phyloP scores from a whole-genome alignment of 2,329 filamentous ascomycete genomes.

The Xylaria sp. region DNA sequence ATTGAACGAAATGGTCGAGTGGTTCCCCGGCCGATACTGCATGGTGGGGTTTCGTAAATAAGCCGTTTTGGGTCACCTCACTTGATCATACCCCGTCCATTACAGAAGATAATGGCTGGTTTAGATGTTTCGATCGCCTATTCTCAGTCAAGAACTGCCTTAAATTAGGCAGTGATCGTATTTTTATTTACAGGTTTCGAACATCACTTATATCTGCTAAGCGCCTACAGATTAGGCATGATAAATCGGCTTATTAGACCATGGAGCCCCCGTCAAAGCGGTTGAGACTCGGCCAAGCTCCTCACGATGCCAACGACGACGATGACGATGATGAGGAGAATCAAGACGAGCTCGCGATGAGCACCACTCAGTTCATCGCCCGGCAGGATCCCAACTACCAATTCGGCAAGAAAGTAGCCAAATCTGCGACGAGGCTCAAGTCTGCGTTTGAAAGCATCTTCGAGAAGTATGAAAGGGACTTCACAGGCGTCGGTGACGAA shows the following conservation, averaged over 20 bases:
- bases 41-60: background rate
- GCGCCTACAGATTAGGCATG: constrained; percentile 8
- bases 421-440: constrained; percentile 73
- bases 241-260: constrained; percentile 3
- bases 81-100: background rate
- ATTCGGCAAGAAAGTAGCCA: constrained; percentile 63
- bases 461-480: constrained; percentile 83
- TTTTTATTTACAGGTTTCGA: background rate
- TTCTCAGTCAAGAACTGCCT: too few relatives aligned
- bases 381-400: constrained; percentile 57
- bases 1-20: too few relatives aligned
- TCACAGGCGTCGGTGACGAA: constrained; percentile 82
- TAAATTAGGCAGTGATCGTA: too few relatives aligned
- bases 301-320: constrained; percentile 32
- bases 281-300: constrained; percentile 53
- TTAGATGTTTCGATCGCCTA: background rate
- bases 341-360: constrained; percentile 52
- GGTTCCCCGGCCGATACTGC: background rate
- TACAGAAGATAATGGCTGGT: background rate
- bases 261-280: constrained; percentile 67
- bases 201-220: background rate
- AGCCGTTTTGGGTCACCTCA: background rate
- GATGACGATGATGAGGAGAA: constrained; percentile 44
- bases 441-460: constrained; percentile 88
- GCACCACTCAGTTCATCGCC: constrained; percentile 50